Evolutionary conservation across 306 rosid genomes (phyloP), one percentile per base, ranked within the genome.

Genomic region (Medicago ruthenica): DNA sequence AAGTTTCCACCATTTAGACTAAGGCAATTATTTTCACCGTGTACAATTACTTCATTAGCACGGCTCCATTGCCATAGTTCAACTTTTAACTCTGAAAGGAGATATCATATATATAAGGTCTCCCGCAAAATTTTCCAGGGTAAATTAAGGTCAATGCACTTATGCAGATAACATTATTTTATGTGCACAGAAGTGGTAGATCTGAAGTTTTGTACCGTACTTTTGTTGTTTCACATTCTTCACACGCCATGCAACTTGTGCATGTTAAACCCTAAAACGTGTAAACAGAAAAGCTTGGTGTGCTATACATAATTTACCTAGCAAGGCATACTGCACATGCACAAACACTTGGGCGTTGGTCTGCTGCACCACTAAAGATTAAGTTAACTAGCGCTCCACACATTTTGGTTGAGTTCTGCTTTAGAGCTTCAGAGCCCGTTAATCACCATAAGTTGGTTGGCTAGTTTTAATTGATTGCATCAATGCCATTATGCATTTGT

Each of bases 401-500:
- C 22, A 69, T 47, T 65, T 65, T 41, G 36, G 75, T 68, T 74
- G 42, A 70, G 20, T 70, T 78, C 63, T 36, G 76, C 73, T 75
- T 16, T 59, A 31, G 57, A 17, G 73, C 18, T 75, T 48, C 71
- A 15, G 78, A 17, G 72, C n/a, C 8, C 31, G 76, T 48, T 55
- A 47, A 61, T 76, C 27, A 67, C 74, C 16, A 20, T 41, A 51
- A 21, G 71, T 67, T 60, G 57, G 66, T 39, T 75, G 77, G 82
- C 75, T 59, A 60, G 71, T 71, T 54, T 82, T 51, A 31, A 48
- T n/a, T 71, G 61, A 76, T 74, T 16, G 83, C 86, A 67, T 62
- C 27, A 18, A 53, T 50, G 79, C 68, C 84, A 63, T 78, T 69
- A 45, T 15, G 54, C 47, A 57, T 45, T 34, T 27, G 67, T 61